Evolutionary conservation across 306 rosid genomes (phyloP).

Genomic region (Vicia faba): DNA sequence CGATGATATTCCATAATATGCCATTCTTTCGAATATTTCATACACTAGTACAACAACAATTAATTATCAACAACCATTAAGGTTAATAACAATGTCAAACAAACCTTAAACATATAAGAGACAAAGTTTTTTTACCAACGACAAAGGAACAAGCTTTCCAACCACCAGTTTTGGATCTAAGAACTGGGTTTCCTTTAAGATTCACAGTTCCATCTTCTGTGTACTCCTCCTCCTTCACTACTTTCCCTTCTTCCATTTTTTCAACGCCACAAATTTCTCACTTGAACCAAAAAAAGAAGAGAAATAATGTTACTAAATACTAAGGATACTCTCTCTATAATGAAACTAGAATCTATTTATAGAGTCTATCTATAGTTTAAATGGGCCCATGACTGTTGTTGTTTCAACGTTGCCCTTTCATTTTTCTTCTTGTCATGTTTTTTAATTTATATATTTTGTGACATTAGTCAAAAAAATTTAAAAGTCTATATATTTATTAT

Average conservation of each 20-base stretch:
- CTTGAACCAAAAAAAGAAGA: background rate
- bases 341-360: no score
- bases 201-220: conserved; percentile 84
- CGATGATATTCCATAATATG: conserved; percentile 71
- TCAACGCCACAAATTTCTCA: background rate
- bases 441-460: no score
- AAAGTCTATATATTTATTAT: no score
- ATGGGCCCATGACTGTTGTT: no score
- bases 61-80: no score
- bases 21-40: conserved; percentile 87
- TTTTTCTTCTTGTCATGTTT: no score
- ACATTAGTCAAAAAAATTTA: no score
- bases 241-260: conserved; percentile 47
- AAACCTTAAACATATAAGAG: background rate
- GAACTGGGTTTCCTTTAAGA: conserved; percentile 78
- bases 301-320: background rate
- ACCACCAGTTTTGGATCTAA: conserved; percentile 71
- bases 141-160: conserved; percentile 91
- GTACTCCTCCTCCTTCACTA: conserved; percentile 41
- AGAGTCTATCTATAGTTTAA: no score
- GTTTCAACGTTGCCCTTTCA: no score
- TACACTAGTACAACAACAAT: conserved; percentile 41
- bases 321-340: no score
- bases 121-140: conserved; percentile 51
- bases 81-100: no score